Evolutionary conservation across 805 yeast genomes (phyloP).

Genomic region (Kuraishia ogatae): DNA sequence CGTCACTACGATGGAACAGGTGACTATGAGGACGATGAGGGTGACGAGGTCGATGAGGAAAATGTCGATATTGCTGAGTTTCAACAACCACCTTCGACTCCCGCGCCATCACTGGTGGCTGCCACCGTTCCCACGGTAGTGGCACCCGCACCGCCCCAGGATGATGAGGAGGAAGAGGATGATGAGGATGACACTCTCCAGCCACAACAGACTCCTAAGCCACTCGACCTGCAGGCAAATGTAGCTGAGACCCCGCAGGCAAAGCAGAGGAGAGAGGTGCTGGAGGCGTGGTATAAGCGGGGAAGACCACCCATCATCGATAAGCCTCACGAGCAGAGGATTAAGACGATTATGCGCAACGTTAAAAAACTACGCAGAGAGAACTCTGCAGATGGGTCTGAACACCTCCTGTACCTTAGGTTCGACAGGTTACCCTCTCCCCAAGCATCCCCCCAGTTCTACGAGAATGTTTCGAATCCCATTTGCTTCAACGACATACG

Average conservation of each 20-base stretch:
- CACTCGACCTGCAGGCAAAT: not conserved
- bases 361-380: constrained; percentile 57
- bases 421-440: constrained; percentile 82
- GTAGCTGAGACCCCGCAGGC: constrained; percentile 1
- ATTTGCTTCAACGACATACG: constrained; percentile 66
- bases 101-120: no score
- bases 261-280: constrained; percentile 5
- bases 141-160: not conserved
- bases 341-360: constrained; percentile 76
- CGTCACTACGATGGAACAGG: constrained; percentile 10
- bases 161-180: not conserved
- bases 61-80: not conserved
- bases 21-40: constrained; percentile 14
- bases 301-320: constrained; percentile 91
- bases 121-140: no score
- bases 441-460: constrained; percentile 45
- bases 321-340: constrained; percentile 85
- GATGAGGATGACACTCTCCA: constrained; percentile 1
- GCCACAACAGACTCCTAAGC: constrained; percentile 1
- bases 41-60: constrained; percentile 3
- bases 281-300: constrained; percentile 48
- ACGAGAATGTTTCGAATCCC: constrained; percentile 45
- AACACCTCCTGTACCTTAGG: constrained; percentile 42
- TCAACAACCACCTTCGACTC: no score
- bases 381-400: constrained; percentile 31